Percentiles rank a stretch among this genome's conserved stretches.
Conservation (phyloP, 2,329 filamentous ascomycete species). For the Sclerotinia minor region DNA sequence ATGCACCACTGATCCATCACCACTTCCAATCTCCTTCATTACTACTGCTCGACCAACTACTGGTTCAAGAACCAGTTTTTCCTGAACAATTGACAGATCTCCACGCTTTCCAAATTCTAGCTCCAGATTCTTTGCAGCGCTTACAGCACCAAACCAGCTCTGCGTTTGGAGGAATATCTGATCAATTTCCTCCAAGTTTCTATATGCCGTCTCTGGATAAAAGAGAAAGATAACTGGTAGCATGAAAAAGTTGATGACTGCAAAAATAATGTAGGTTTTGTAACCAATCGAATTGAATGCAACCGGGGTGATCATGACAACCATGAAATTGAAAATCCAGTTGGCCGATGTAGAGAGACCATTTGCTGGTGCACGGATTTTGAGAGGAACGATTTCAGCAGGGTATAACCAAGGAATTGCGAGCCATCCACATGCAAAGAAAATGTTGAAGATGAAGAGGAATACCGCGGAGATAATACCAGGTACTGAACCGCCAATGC, state of each 20-base stretch:
- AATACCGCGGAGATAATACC: slow-evolving; percentile 35
- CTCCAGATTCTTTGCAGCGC: slow-evolving; percentile 1
- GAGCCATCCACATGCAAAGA: slow-evolving; percentile 54
- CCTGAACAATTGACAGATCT: slow-evolving; percentile 16
- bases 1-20: neutral
- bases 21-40: neutral
- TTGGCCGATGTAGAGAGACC: slow-evolving; percentile 49
- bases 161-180: slow-evolving; percentile 4
- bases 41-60: neutral
- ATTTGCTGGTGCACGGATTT: slow-evolving; percentile 57
- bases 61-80: neutral
- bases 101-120: slow-evolving; percentile 16
- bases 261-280: slow-evolving; percentile 57
- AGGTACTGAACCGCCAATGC: slow-evolving; percentile 25
- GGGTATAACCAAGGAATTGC: slow-evolving; percentile 51
- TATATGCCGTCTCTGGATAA: slow-evolving; percentile 52
- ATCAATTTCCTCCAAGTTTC: slow-evolving; percentile 22
- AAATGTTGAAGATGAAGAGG: slow-evolving; percentile 54
- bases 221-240: slow-evolving; percentile 48
- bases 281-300: slow-evolving; percentile 54
- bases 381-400: slow-evolving; percentile 56
- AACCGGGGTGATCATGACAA: slow-evolving; percentile 42
- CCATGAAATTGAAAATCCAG: slow-evolving; percentile 55
- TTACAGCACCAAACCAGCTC: slow-evolving; percentile 13
- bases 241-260: slow-evolving; percentile 50